Evolutionary conservation across 192 early-diverging fungal species (phyloP).

Genomic region (Geosiphon pyriformis): DNA sequence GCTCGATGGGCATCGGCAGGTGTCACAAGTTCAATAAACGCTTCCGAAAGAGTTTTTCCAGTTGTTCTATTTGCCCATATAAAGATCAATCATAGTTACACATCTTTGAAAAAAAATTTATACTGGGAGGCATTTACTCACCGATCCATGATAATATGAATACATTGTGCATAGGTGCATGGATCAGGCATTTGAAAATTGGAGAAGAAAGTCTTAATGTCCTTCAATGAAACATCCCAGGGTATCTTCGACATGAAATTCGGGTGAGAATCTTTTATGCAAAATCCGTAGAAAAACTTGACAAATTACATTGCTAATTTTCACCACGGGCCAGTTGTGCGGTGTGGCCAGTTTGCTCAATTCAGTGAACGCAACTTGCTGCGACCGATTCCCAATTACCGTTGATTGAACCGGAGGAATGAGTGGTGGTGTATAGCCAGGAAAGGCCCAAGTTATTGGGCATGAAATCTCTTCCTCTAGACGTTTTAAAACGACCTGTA

Average conservation of each 20-base stretch:
- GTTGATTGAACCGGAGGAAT: not conserved
- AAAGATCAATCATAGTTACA: no score
- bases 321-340: slow-evolving; percentile 19
- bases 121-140: no score
- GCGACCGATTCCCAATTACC: not conserved
- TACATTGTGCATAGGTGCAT: slow-evolving; percentile 40
- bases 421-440: not conserved
- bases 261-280: no score
- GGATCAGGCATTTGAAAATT: slow-evolving; percentile 35
- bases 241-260: slow-evolving; percentile 41
- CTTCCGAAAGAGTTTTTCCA: slow-evolving; percentile 68
- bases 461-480: not conserved
- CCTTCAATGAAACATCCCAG: slow-evolving; percentile 56
- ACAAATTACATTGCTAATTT: slow-evolving; percentile 14
- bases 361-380: slow-evolving; percentile 6
- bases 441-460: slow-evolving; percentile 9
- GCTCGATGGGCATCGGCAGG: slow-evolving; percentile 47
- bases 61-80: slow-evolving; percentile 57
- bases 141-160: slow-evolving; percentile 46
- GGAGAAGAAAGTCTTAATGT: slow-evolving; percentile 43
- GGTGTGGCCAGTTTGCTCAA: slow-evolving; percentile 14
- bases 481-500: not conserved
- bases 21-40: slow-evolving; percentile 59
- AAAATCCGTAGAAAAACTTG: no score
- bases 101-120: no score